Base-by-base conservation (phyloP, 345 rosid genomes). In the Punica granatum region DNA sequence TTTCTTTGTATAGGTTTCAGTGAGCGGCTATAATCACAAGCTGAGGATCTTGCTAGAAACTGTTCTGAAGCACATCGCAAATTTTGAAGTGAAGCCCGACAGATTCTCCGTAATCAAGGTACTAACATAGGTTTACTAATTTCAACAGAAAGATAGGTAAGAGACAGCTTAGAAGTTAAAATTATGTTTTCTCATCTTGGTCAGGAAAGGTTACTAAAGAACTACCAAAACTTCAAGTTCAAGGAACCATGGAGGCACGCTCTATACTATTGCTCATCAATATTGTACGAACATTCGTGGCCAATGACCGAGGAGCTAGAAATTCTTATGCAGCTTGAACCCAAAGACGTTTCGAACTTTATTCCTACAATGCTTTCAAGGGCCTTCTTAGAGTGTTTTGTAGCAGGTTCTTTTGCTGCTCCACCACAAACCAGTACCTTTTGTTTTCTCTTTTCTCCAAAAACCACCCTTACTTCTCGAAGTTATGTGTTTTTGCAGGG, bases 51-150 rank as follows among this genome's bases (percentile, higher is more conserved):
- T 92, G 68, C 78, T 92, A 79, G 90, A 90, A 69, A 84, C 87
- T 60, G 74, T 92, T 34, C 54, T 85, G 46, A 72, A 76, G 44
- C 83, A 85, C 68, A 86, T 90, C 61, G 86, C 86, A 58, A 74
- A 83, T 37, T 92, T 92, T 75, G 71, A 84, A 72, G 96, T 92
- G 65, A 82, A 80, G 71, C 85, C 86, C 54, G 86, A 90, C 75
- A 84, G 96, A 70, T 92, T 90, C 77, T 66, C 83, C 65, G 92
- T 92, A 72, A 85, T 88, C 76, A 92, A 92, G 97, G 98, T 92
- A 78, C 77, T 8, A 37, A 28, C n/a, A 43, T 12, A 33, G 3
- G 33, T 54, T 53, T 54, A 67, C 44, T 36, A 69, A 33, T 6
- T 39, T 9, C 39, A 8, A 13, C n/a, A 30, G 37, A 8, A 37